These are phyloP conservation scores for Eragrostis curvula DNA, from an alignment of 176 grass and related monocot genomes.

Conservation along the genomic window DNA sequence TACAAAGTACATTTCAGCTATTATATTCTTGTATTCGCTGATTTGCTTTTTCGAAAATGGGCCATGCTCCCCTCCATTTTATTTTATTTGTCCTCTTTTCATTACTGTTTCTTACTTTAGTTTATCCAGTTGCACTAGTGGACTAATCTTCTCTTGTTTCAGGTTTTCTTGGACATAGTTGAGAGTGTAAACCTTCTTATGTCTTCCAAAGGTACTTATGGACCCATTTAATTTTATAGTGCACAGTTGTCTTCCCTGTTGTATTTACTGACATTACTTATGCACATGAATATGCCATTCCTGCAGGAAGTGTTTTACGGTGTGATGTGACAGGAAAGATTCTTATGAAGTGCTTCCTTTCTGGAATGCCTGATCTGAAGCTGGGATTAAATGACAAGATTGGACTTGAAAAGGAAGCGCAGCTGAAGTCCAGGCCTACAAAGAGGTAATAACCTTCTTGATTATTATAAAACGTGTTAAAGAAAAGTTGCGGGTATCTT, in stretches of 20 bases:
- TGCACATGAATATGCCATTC: slow-evolving; percentile 28
- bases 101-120: not conserved
- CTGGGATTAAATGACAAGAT: slow-evolving; percentile 98
- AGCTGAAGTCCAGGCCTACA: slow-evolving; percentile 91
- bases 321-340: slow-evolving; percentile 99
- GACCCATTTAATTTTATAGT: not conserved
- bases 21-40: slow-evolving; percentile 11
- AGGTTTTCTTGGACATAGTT: slow-evolving; percentile 99
- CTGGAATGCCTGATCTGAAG: slow-evolving; percentile 99
- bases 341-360: slow-evolving; percentile 99
- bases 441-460: slow-evolving; percentile 70
- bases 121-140: slow-evolving; percentile 27
- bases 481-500: not conserved
- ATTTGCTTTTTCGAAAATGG: slow-evolving; percentile 9
- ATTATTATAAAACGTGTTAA: slow-evolving; percentile 12
- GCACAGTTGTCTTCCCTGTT: slow-evolving; percentile 25
- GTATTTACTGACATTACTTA: slow-evolving; percentile 20
- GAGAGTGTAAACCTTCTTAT: slow-evolving; percentile 99
- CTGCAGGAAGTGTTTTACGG: slow-evolving; percentile 89
- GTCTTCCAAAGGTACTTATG: slow-evolving; percentile 94
- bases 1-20: slow-evolving; percentile 1
- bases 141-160: slow-evolving; percentile 41
- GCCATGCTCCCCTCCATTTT: not conserved
- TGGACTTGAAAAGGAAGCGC: slow-evolving; percentile 97
- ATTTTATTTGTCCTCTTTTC: slow-evolving; percentile 4